phyloP scores from a whole-genome alignment of 2,329 filamentous ascomycete genomes.

The Colletotrichum echinochloae region DNA sequence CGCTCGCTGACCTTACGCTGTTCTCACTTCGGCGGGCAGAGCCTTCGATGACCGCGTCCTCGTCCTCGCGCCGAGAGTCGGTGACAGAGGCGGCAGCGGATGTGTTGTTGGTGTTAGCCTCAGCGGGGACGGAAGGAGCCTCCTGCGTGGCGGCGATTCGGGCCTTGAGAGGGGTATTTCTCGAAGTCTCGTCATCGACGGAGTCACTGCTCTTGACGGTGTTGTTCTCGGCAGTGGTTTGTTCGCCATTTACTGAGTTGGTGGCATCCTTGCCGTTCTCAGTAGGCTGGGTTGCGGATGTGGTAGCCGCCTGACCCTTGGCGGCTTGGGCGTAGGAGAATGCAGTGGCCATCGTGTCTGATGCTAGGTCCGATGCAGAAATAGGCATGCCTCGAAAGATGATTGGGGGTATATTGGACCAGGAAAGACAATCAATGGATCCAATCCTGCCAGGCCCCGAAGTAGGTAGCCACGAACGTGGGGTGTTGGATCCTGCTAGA shows the following conservation, averaged over 20 bases:
- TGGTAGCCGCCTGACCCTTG: constrained; percentile 75
- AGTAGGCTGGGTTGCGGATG: constrained; percentile 47
- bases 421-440: constrained; percentile 35
- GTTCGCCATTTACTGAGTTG: constrained; percentile 40
- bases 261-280: constrained; percentile 46
- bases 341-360: constrained; percentile 62
- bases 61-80: constrained; percentile 54
- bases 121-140: constrained; percentile 18
- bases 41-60: constrained; percentile 53
- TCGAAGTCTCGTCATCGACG: constrained; percentile 30
- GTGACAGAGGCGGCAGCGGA: constrained; percentile 53
- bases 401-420: constrained; percentile 26
- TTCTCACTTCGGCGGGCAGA: constrained; percentile 58
- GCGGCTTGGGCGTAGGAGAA: constrained; percentile 98
- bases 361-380: constrained; percentile 26
- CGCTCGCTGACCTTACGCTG: constrained; percentile 70
- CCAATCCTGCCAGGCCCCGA: constrained; percentile 38
- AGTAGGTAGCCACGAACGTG: constrained; percentile 26
- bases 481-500: constrained; percentile 20
- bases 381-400: constrained; percentile 38
- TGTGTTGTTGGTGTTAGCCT: constrained; percentile 45
- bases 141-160: constrained; percentile 45
- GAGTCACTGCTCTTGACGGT: constrained; percentile 24
- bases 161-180: constrained; percentile 33
- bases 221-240: constrained; percentile 27